Conservation (phyloP, 306 rosid genomes). For the Vicia faba region DNA sequence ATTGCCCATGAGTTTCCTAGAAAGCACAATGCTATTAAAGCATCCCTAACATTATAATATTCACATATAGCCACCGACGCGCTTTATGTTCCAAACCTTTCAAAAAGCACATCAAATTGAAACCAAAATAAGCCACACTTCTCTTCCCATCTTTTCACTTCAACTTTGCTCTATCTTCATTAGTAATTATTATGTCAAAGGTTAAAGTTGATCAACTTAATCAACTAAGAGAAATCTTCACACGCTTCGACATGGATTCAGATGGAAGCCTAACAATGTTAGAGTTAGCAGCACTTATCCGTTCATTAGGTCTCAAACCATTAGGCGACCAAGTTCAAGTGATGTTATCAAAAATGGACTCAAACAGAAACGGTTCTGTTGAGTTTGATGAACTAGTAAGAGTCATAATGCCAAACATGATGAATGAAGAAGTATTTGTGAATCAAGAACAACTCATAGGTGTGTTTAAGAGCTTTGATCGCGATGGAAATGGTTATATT, state of each 20-base stretch:
- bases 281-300: slow-evolving; percentile 80
- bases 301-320: slow-evolving; percentile 74
- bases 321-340: slow-evolving; percentile 68
- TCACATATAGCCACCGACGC: slow-evolving; percentile 36
- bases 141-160: slow-evolving; percentile 1
- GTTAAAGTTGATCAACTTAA: slow-evolving; percentile 51
- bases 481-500: slow-evolving; percentile 75
- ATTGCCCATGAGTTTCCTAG: slow-evolving; percentile 32
- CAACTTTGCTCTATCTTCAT: background rate
- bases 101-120: slow-evolving; percentile 14
- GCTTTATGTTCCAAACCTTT: slow-evolving; percentile 23
- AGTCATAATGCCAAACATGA: slow-evolving; percentile 63
- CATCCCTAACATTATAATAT: background rate
- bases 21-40: slow-evolving; percentile 12
- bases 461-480: slow-evolving; percentile 73
- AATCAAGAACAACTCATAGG: slow-evolving; percentile 64
- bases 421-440: slow-evolving; percentile 50
- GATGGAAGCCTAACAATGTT: slow-evolving; percentile 84
- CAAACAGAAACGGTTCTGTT: slow-evolving; percentile 71
- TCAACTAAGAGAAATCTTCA: slow-evolving; percentile 61
- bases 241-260: slow-evolving; percentile 77
- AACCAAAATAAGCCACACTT: slow-evolving; percentile 11
- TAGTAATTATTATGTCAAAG: slow-evolving; percentile 41
- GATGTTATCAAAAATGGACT: slow-evolving; percentile 60
- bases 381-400: slow-evolving; percentile 81